Base-by-base conservation (phyloP, 2,329 filamentous ascomycete genomes). In the Lachnellula subtilissima region DNA sequence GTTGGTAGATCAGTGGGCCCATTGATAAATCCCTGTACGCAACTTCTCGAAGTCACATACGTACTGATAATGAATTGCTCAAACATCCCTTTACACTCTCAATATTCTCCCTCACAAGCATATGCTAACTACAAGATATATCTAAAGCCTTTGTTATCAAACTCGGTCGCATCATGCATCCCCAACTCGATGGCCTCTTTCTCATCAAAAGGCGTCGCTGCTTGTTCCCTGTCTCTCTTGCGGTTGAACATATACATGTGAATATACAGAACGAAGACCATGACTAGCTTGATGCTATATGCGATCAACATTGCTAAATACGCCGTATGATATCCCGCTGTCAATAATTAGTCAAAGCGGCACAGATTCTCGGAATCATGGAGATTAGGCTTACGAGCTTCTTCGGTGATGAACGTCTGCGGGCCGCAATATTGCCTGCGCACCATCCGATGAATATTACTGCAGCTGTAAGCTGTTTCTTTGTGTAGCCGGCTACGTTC, bases 201-300 rank as follows among this genome's bases (percentile, higher is more conserved):
- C 61, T 79, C 77, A 5, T 70, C 68, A 15, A 48, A 15, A 23
- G 50, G 46, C 28, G 25, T 43, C 3, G n/a, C 39, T 14, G 45
- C 57, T 12, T 70, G 74, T 48, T 77, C 75, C 1, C 74, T 65
- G 63, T 83, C 79, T n/a, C 81, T 70, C 59, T 75, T 76, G 67
- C 77, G 78, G 66, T 83, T 83, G 35, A 74, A 75, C 4, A 70
- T 65, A 60, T 71, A 79, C 79, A 82, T 82, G 61, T 82, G 81
- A 1, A 75, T 53, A 59, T 79, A 81, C 39, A 63, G 55, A 47
- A 59, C 52, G 6, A 60, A 47, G 1, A 81, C 77, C 56, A 74
- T 72, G 1, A 69, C 50, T 0, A 80, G 69, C 67, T 83, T 81
- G 9, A 81, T 71, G 5, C 71, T 69, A 60, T 83, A 83, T 2